phyloP scores from a whole-genome alignment of 495 filamentous ascomycete genomes.

The Tuber brumale region DNA sequence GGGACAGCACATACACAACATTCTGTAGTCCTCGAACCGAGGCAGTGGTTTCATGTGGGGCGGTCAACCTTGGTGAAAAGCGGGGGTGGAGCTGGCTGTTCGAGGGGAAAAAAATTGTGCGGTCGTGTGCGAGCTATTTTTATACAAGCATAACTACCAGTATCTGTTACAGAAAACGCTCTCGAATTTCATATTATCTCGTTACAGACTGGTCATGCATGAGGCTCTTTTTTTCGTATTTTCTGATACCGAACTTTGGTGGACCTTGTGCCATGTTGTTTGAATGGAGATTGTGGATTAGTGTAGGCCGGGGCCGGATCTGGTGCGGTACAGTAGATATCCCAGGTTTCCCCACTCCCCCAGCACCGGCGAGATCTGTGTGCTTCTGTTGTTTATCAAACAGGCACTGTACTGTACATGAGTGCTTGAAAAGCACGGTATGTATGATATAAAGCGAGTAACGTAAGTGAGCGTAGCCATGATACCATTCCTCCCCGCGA shows the following conservation, averaged over 20 bases:
- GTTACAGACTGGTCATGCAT: not conserved
- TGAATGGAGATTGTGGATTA: not conserved
- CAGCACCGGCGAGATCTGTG: not conserved
- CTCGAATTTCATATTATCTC: not conserved
- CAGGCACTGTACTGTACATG: not conserved
- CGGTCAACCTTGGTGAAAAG: not conserved
- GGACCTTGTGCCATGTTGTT: not conserved
- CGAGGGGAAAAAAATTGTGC: not conserved
- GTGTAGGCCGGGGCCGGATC: not conserved
- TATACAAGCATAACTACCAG: not conserved
- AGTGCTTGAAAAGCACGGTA: not conserved
- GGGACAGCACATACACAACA: constrained; percentile 3
- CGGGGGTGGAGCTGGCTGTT: not conserved
- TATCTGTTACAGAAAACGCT: not conserved
- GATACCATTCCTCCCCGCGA: not conserved
- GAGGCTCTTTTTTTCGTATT: not conserved
- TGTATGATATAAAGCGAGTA: not conserved
- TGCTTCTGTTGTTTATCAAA: not conserved
- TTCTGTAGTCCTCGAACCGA: not conserved
- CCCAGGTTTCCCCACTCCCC: not conserved
- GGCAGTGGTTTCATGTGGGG: not conserved
- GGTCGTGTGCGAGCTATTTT: not conserved
- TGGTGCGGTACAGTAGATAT: not conserved
- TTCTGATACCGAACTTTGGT: not conserved
- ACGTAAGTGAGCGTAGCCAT: not conserved